A percentile compares a stretch with the other conserved stretches of the same genome.
These are phyloP conservation scores for Periconia sp. DNA, from an alignment of 2,329 filamentous ascomycete species.

Conservation along the genomic window DNA sequence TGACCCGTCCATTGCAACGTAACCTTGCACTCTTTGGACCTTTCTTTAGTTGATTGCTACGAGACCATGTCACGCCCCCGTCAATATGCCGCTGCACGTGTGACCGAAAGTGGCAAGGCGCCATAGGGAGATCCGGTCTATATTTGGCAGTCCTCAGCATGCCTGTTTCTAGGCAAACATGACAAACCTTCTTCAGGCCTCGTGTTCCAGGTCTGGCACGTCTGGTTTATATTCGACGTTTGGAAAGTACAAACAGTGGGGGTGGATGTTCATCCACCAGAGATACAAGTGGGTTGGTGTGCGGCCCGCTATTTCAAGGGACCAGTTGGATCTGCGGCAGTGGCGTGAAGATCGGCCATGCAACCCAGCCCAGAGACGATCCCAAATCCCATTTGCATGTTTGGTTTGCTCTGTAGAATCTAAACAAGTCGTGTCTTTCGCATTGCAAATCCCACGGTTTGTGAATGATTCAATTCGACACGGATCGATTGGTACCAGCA, in stretches of 20 bases:
- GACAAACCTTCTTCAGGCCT: neutral
- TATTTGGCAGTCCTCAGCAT: slow-evolving; percentile 11
- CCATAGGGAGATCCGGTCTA: slow-evolving; percentile 6
- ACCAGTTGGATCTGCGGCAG: neutral
- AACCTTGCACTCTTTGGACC: no score
- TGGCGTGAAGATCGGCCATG: slow-evolving; percentile 5
- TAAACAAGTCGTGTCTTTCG: no score
- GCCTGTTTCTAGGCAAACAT: neutral
- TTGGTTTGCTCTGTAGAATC: neutral
- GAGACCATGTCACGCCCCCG: neutral
- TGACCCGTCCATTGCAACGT: no score
- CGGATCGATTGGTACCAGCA: no score
- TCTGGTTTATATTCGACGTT: neutral
- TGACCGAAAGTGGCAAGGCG: neutral
- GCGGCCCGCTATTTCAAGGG: neutral
- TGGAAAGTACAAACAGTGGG: neutral
- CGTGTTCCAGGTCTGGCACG: neutral
- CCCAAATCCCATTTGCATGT: neutral
- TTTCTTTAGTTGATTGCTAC: neutral
- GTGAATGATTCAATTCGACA: no score
- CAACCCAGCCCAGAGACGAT: neutral
- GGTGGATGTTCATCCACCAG: neutral
- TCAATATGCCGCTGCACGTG: slow-evolving; percentile 1
- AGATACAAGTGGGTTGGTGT: neutral
- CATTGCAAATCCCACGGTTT: no score